A percentile compares a stretch with the other conserved stretches of the same genome.
Evolutionary conservation across 306 rosid species (phyloP).

Genomic region (Begonia loranthoides): DNA sequence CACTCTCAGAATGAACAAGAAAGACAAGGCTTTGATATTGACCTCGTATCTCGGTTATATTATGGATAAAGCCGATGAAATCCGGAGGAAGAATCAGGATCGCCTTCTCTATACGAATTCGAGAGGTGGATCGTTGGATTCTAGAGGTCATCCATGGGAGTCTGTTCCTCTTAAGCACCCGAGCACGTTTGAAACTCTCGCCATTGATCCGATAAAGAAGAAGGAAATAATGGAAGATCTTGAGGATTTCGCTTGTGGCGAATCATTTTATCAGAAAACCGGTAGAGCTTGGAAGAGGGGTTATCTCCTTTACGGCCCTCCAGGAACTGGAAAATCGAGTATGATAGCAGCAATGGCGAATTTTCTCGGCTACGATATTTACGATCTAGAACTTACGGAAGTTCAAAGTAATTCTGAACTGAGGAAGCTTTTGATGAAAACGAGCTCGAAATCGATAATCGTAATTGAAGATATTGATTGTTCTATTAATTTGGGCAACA

Average conservation of each 20-base stretch:
- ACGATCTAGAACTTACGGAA: slow-evolving; percentile 81
- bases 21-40: slow-evolving; percentile 38
- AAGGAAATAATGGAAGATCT: slow-evolving; percentile 64
- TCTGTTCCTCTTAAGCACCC: slow-evolving; percentile 94
- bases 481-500: slow-evolving; percentile 43
- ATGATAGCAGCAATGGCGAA: slow-evolving; percentile 99
- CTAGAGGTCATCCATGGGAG: slow-evolving; percentile 91
- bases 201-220: slow-evolving; percentile 72
- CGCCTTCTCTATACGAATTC: slow-evolving; percentile 75
- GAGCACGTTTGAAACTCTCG: slow-evolving; percentile 79
- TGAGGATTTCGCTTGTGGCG: slow-evolving; percentile 57
- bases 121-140: slow-evolving; percentile 72
- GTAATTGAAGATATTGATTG: slow-evolving; percentile 95
- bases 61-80: slow-evolving; percentile 72
- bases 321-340: slow-evolving; percentile 85
- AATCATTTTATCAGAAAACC: slow-evolving; percentile 61
- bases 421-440: slow-evolving; percentile 80
- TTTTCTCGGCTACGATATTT: slow-evolving; percentile 69
- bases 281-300: slow-evolving; percentile 97
- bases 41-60: slow-evolving; percentile 57
- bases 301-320: slow-evolving; percentile 79
- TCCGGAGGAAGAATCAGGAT: slow-evolving; percentile 66
- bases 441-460: slow-evolving; percentile 73
- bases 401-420: slow-evolving; percentile 82
- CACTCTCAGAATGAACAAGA: slow-evolving; percentile 67